Conservation (phyloP, 179 eudicot species). For the Beta corolliflora region DNA sequence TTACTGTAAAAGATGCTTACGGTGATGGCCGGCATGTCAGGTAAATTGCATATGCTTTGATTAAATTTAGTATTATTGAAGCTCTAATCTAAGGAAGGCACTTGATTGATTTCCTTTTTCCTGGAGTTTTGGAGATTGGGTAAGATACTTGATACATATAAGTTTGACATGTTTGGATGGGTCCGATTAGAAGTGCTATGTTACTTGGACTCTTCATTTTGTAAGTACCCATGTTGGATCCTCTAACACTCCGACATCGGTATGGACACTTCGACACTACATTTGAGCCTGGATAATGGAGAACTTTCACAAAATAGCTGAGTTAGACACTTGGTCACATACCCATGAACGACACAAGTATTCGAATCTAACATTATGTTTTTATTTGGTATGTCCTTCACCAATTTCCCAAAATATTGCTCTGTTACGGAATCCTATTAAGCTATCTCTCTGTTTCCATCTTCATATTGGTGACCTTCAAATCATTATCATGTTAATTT, state of each 20-base stretch:
- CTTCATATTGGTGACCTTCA: background rate
- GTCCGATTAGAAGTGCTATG: background rate
- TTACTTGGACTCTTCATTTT: too few species aligned
- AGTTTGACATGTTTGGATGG: background rate
- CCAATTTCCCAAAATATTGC: background rate
- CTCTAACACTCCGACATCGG: too few species aligned
- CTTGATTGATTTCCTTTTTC: background rate
- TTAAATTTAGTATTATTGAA: background rate
- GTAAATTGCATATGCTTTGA: constrained; percentile 33
- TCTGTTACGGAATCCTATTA: background rate
- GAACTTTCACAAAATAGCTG: too few species aligned
- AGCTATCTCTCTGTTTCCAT: background rate
- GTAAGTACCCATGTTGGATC: too few species aligned
- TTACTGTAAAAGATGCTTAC: constrained; percentile 74
- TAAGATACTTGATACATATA: background rate
- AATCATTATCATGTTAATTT: background rate
- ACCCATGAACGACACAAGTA: too few species aligned
- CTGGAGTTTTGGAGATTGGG: background rate
- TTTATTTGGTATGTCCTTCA: background rate
- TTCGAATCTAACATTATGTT: background rate
- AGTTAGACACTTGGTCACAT: too few species aligned
- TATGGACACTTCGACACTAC: too few species aligned
- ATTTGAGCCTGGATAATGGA: background rate
- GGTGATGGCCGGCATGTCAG: constrained; percentile 99
- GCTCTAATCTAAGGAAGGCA: background rate